A percentile compares a stretch with the other conserved stretches of the same genome.
Conservation (phyloP, 306 rosid genomes). For the Quercus ilex region DNA sequence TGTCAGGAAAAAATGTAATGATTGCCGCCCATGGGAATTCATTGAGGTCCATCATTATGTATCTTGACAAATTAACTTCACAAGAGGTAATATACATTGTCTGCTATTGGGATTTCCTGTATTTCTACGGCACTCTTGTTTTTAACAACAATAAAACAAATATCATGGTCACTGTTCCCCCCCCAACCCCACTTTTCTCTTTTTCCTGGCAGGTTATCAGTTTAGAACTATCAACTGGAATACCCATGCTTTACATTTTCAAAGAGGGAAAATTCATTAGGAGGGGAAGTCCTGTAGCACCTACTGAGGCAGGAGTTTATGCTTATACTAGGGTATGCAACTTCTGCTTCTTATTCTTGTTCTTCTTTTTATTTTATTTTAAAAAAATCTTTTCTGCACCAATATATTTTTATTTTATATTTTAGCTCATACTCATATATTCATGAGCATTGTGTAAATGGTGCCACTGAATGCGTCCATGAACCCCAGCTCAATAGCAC, state of each 20-base stretch:
- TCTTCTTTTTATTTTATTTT: too few species aligned
- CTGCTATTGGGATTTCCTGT: conserved; percentile 5
- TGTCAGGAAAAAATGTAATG: conserved; percentile 92
- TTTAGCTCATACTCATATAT: neutral
- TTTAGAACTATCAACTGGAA: conserved; percentile 92
- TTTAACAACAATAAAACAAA: neutral
- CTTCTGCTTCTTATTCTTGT: neutral
- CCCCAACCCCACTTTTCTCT: neutral
- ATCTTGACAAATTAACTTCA: conserved; percentile 92
- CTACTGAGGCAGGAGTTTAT: conserved; percentile 94
- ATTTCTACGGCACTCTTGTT: neutral
- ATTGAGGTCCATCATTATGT: conserved; percentile 95
- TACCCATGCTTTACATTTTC: conserved; percentile 96
- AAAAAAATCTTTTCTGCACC: neutral
- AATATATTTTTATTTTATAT: neutral
- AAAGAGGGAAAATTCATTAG: conserved; percentile 88
- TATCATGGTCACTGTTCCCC: conserved; percentile 1
- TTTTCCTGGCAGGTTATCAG: conserved; percentile 70
- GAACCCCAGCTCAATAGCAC: too few species aligned
- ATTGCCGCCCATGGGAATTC: conserved; percentile 99
- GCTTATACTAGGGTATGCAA: conserved; percentile 79
- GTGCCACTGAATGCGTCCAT: neutral
- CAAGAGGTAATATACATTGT: conserved; percentile 61
- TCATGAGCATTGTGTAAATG: neutral
- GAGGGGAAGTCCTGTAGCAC: conserved; percentile 93